Evolutionary conservation across 257 asterid genomes (phyloP), one percentile per base, ranked within the genome.

Genomic region (Pogostemon cablin): DNA sequence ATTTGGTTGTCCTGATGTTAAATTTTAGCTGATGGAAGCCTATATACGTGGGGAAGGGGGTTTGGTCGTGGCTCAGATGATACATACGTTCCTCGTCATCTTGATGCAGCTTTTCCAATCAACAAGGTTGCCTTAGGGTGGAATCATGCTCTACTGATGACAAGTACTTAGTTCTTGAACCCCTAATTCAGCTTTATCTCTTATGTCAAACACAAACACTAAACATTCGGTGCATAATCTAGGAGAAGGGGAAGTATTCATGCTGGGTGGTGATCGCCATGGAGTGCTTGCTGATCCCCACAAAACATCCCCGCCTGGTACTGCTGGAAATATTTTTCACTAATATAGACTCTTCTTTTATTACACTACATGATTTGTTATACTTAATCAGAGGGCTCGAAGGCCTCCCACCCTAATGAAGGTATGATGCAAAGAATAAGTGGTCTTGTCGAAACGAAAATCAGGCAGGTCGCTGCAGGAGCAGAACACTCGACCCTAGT

Each of bases 41-140:
- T 95, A 40, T 91, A 83, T 68, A 65, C 81, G 9, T 95, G 99
- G 96, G 99, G 99, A 80, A 91, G 98, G 86, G 93, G 97, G 59
- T 87, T 86, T 2, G 61, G 70, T 50, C 53, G 84, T 68, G 80
- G 84, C 60, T 71, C 86, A 1, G 93, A 80, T 81, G 66, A 25
- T 25, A 25, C 69, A 46, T 78, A 71, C 12, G 65, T 72, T 68
- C 98, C 98, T 40, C 65, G 37, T 20, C 63, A 32, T 44, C 38
- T 80, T 3, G 65, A 82, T 62, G 40, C 72, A 47, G 70, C 72
- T 39, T 79, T 78, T 54, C 71, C 78, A 52, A 63, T 91, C 79
- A 40, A 67, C 48, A 73, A 81, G 39, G 89, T 83, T 58, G 93
- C 95, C 52, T 72, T 95, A 15, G 99, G 99, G 58, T 95, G 99